Evolutionary conservation across 2,329 filamentous ascomycete species (phyloP), one percentile per base, ranked within the genome.

Genomic region (Paracorniculantispora psalliotae): DNA sequence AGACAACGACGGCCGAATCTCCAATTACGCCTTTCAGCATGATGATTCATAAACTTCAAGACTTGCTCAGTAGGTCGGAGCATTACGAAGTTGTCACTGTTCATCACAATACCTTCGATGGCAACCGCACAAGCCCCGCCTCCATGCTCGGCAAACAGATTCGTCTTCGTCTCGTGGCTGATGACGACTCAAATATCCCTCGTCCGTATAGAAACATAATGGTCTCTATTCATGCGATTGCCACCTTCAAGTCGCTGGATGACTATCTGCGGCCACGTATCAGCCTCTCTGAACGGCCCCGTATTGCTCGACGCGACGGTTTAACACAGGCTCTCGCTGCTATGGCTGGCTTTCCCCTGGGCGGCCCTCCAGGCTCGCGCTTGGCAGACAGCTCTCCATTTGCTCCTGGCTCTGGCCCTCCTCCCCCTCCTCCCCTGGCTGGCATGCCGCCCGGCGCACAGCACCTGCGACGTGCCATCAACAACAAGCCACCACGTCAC

Each of bases 71-170:
- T 78, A 87, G 94, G 65, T 96, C 93, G 35, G 94, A 99, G 77
- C 92, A 97, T 77, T 99, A 97, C 67, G 94, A 99, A 70, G 93
- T 99, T 47, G 85, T 96, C 62, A 99, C 94, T 8, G 92, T 97
- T 58, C 91, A 96, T 71, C 90, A 96, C 62, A 96, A 96, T 66
- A 88, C 90, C 5, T 90, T 93, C 66, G 93, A 97, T 70, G 91
- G 89, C 57, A 96, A 91, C 65, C 86, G 92, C 61, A 96, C 88
- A 72, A 97, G 91, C 69, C 91, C 93, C 23, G 88, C 93, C 0
- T 96, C 93, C 1, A 97, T 99, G 92, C 81, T 99, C 6, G 92
- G 92, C 4, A 97, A 97, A 72, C 94, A 99, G 69, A 88, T 99
- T 35, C 86, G 93, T 35, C 82, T 99, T 47, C 92, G 91, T 66